These are phyloP conservation scores for Nymphaea thermarum DNA, from an alignment of 164 flowering plant species.

Conservation along the genomic window DNA sequence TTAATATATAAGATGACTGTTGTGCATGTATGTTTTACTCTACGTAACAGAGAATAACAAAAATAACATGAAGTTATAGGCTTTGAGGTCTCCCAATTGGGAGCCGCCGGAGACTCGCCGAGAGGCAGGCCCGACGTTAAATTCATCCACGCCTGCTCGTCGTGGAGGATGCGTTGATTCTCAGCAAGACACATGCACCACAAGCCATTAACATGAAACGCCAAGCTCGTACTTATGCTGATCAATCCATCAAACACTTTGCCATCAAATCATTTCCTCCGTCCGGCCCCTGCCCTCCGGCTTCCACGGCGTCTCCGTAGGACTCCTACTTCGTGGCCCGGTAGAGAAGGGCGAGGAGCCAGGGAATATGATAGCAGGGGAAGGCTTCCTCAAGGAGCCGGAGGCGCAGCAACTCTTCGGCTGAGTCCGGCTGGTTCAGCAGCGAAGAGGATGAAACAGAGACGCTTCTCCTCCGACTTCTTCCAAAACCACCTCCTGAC, in stretches of 20 bases:
- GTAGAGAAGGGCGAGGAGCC: constrained; percentile 12
- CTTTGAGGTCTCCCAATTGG: constrained; percentile 1
- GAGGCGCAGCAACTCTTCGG: constrained; percentile 41
- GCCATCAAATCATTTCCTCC: constrained; percentile 27
- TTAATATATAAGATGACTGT: too few species aligned
- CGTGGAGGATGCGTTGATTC: constrained; percentile 20
- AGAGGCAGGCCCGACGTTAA: not conserved
- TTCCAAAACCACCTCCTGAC: constrained; percentile 16
- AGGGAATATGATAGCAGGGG: constrained; percentile 1
- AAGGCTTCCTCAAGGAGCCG: constrained; percentile 16
- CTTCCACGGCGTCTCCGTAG: constrained; percentile 8
- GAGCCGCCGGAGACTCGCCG: not conserved
- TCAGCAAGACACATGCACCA: constrained; percentile 1
- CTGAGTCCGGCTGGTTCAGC: constrained; percentile 34
- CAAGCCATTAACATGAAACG: too few species aligned
- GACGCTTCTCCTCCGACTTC: constrained; percentile 20
- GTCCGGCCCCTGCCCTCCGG: constrained; percentile 2
- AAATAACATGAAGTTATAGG: too few species aligned
- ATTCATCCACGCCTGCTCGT: not conserved
- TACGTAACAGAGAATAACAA: too few species aligned
- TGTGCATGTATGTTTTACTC: too few species aligned
- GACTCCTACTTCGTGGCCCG: not conserved
- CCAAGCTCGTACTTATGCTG: too few species aligned
- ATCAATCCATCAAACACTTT: constrained; percentile 10
- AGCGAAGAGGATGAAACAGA: constrained; percentile 35